Evolutionary conservation across 495 filamentous ascomycete species (phyloP).

Genomic region (Neurospora discreta): DNA sequence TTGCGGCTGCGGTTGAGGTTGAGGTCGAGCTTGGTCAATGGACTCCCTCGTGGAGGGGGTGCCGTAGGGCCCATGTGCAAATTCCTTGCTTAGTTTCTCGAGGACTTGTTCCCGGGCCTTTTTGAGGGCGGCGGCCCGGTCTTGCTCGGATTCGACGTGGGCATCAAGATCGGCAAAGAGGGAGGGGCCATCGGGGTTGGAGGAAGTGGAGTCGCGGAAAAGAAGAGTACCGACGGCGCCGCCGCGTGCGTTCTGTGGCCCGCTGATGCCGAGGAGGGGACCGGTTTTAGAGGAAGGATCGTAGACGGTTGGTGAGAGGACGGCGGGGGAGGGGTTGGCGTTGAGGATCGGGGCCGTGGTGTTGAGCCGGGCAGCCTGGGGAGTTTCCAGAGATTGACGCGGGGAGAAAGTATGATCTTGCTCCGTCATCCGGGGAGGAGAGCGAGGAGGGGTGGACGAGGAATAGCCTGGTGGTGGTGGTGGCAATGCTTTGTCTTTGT

Average conservation of each 20-base stretch:
- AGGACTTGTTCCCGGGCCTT: conserved; percentile 36
- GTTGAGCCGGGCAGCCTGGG: conserved; percentile 1
- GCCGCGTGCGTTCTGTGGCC: neutral
- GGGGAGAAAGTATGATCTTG: neutral
- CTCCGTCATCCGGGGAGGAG: conserved; percentile 3
- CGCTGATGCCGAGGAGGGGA: conserved; percentile 6
- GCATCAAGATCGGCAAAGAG: conserved; percentile 28
- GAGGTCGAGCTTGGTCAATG: neutral
- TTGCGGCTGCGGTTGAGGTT: neutral
- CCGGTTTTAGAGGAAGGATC: conserved; percentile 28
- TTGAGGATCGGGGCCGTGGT: conserved; percentile 41
- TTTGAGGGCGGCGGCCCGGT: conserved; percentile 29
- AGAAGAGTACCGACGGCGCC: neutral
- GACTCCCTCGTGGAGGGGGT: neutral
- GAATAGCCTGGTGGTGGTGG: neutral
- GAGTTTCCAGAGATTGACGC: neutral
- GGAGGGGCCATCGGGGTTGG: conserved; percentile 27
- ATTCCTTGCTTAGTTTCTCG: conserved; percentile 33
- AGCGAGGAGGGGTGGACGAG: neutral
- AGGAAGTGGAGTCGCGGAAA: neutral
- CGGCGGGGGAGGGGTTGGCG: conserved; percentile 28
- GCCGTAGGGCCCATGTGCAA: conserved; percentile 2
- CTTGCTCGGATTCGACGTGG: conserved; percentile 31
- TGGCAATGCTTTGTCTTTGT: neutral
- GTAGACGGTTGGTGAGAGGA: conserved; percentile 36